Conservation (phyloP, 768 basidiomycete species). For the Mycena sanguinolenta region DNA sequence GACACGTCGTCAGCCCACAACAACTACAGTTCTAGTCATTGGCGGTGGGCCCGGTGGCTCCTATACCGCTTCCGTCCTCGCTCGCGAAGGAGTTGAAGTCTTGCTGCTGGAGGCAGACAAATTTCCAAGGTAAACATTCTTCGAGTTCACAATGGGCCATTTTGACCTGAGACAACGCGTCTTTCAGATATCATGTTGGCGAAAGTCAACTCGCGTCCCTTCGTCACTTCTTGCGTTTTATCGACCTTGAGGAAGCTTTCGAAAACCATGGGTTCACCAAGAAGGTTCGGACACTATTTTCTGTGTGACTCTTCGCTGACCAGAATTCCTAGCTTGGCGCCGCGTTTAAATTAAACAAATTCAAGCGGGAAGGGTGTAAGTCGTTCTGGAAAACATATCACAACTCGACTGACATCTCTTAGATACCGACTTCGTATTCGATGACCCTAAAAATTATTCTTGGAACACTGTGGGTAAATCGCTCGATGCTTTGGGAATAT, state of each 20-base stretch:
- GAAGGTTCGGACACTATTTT: constrained; percentile 51
- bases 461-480: constrained; percentile 70
- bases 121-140: constrained; percentile 63
- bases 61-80: constrained; percentile 67
- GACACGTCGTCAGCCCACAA: background rate
- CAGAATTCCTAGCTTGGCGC: constrained; percentile 62
- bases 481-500: background rate
- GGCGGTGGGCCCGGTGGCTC: constrained; percentile 74
- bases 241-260: constrained; percentile 40
- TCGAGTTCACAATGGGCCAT: background rate
- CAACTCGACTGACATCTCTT: background rate
- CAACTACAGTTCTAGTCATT: constrained; percentile 54
- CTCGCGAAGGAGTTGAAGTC: constrained; percentile 71
- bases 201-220: constrained; percentile 50
- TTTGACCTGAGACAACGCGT: background rate
- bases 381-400: background rate
- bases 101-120: constrained; percentile 66
- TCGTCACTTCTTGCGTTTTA: constrained; percentile 63
- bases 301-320: background rate
- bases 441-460: constrained; percentile 61
- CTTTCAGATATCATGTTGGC: constrained; percentile 55
- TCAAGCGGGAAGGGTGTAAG: constrained; percentile 71
- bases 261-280: constrained; percentile 54
- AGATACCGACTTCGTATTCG: constrained; percentile 71
- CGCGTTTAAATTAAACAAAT: constrained; percentile 69